Evolutionary conservation across 2,329 filamentous ascomycete species (phyloP), one percentile per base, ranked within the genome.

Genomic region (Macrophomina pseudophaseolina): DNA sequence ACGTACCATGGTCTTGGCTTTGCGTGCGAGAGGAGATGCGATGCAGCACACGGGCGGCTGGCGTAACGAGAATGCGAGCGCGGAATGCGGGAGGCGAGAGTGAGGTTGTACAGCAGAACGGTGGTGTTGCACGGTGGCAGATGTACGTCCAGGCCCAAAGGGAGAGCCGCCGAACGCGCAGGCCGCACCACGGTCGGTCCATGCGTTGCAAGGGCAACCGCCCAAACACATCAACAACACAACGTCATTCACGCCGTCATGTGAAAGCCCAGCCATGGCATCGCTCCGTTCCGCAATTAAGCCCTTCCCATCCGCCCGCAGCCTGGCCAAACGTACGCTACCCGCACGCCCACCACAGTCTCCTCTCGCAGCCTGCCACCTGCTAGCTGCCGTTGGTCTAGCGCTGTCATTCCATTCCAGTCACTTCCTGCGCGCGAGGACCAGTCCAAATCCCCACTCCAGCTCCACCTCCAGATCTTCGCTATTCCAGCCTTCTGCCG

Each of bases 401-500:
- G 23, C 23, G 23, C 23, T 23, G 23, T 23, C 23, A 2, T 23
- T 23, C 23, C 23, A 23, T 2, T 23, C 3, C 23, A 23, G 23
- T 68, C 42, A 71, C 66, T 68, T 73, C 70, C 80, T 82, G 74
- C 82, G 83, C 16, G 86, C 86, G 80, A 89, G 79, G 51, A 90
- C 72, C 58, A 90, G 78, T 46, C 83, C 85, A 67, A 84, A 88
- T 0, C 87, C 88, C 87, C 88, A 89, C 70, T 89, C 86, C 60
- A 82, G 82, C 70, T 86, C 80, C 52, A 82, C 76, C 60, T 73
- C 71, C 59, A 77, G 40, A 40, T 54, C 66, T 8, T 66, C 62
- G 14, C 28, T 42, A 14, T 82, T 79, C 0, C 83, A 84, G 44
- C 70, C 81, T 69, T 87, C 85, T n/a, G 77, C 80, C 64, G 80